Evolutionary conservation across 179 eudicot species (phyloP), one percentile per base, ranked within the genome.

Genomic region (Patellifolia procumbens): DNA sequence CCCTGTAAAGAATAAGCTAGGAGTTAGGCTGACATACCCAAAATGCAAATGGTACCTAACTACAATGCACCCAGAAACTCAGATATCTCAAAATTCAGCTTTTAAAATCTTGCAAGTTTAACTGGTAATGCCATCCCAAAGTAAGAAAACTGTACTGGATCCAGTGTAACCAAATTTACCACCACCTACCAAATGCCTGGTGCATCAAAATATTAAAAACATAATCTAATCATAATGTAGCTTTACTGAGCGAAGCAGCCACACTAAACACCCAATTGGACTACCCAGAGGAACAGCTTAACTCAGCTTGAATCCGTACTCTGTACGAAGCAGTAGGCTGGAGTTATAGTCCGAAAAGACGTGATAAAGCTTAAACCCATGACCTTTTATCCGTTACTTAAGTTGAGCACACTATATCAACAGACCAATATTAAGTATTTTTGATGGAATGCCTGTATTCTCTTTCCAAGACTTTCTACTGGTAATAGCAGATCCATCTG

Each of bases 1-100:
- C 68, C 98, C 98, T 94, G 92, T 34, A 56, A 78, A 75, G 29
- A 42, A 56, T 74, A 68, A 71, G 59, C 58, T 66, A 76, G 3
- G 72, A 46, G 37, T 82, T 75, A 68, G 52, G 64, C 70, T 80
- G 31, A 48, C 62, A 32, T 51, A 52, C n/a, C 65, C 19, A 16
- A 75, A 55, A 37, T 19, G 59, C 37, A 20, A 72, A 61, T 63
- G 24, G 22, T 39, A 7, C 61, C 19, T 20, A 64, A 35, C 6
- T 32, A 24, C 28, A 65, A 42, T 52, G 31, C 13, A 55, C 56
- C 29, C 31, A 31, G 15, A 31, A 28, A 49, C 17, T 67, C 71
- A 22, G n/a, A 29, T 28, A 68, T 26, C 2, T 68, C 5, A 22
- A 4, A n/a, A 43, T 11, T 39, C 4, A 22, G 13, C 51, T 16